These are phyloP conservation scores for Lepidium sativum DNA, from an alignment of 345 rosid species.

Conservation along the genomic window DNA sequence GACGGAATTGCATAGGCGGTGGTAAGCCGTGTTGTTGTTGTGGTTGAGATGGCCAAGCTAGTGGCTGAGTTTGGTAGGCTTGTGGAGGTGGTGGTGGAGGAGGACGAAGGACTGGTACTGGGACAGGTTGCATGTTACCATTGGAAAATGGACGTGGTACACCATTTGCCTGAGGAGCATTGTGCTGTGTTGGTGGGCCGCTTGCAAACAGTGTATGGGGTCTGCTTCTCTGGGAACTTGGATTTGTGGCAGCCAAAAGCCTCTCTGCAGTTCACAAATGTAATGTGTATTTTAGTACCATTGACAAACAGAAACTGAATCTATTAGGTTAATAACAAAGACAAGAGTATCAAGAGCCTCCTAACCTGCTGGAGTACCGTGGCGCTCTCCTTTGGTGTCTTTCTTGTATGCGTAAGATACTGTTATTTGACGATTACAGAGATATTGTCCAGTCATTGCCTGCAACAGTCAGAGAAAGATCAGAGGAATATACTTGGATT, in stretches of 20 bases:
- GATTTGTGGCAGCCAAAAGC: constrained; percentile 95
- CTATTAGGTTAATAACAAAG: not conserved
- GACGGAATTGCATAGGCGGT: constrained; percentile 66
- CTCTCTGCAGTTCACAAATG: constrained; percentile 52
- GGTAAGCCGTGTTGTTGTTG: constrained; percentile 64
- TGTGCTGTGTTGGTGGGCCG: constrained; percentile 66
- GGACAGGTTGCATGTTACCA: constrained; percentile 45
- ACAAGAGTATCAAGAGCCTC: constrained; percentile 11
- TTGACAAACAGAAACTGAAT: not conserved
- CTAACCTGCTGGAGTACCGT: constrained; percentile 97
- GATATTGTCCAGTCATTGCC: constrained; percentile 98
- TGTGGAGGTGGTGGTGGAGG: constrained; percentile 85
- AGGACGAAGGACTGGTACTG: constrained; percentile 47
- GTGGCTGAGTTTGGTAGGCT: constrained; percentile 37
- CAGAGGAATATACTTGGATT: not conserved
- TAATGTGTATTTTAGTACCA: not conserved
- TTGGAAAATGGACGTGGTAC: constrained; percentile 66
- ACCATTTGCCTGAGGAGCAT: constrained; percentile 54
- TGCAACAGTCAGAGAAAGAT: constrained; percentile 19
- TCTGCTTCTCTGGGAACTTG: constrained; percentile 69
- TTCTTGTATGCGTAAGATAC: constrained; percentile 97
- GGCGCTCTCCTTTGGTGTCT: constrained; percentile 98
- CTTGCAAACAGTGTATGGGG: constrained; percentile 94
- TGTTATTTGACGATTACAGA: constrained; percentile 92
- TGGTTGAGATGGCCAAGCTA: constrained; percentile 64